Conservation (phyloP, 177 flowering plant genomes). For the Vitis hybrid region DNA sequence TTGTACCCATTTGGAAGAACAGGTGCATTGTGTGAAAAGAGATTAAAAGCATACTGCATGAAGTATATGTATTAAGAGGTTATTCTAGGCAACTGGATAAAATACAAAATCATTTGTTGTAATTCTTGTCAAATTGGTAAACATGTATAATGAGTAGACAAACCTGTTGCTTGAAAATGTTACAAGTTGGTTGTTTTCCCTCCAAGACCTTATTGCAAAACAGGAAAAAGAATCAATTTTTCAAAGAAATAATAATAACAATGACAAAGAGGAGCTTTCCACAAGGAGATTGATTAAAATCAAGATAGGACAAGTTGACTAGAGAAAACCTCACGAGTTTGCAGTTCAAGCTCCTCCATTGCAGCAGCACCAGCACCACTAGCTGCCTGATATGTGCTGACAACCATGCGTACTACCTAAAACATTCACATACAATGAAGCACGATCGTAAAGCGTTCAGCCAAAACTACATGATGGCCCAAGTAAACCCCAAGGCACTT, state of each 20-base stretch:
- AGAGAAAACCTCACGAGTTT: constrained; percentile 87
- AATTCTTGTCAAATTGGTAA: background rate
- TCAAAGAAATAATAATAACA: constrained; percentile 4
- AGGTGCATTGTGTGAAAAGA: constrained; percentile 96
- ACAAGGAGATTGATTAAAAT: background rate
- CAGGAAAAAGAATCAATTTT: background rate
- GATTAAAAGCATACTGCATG: constrained; percentile 96
- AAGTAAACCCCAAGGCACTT: no score
- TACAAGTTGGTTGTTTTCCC: constrained; percentile 90
- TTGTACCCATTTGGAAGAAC: constrained; percentile 89
- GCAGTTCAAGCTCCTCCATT: constrained; percentile 95
- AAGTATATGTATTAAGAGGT: constrained; percentile 3
- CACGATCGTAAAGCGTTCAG: background rate
- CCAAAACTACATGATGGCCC: no score
- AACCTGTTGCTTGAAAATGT: constrained; percentile 91
- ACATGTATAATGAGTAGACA: constrained; percentile 5
- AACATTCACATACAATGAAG: constrained; percentile 6
- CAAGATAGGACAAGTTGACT: constrained; percentile 5
- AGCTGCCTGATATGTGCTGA: constrained; percentile 98
- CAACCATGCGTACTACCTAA: constrained; percentile 94
- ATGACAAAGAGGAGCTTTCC: background rate
- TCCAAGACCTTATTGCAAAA: constrained; percentile 62
- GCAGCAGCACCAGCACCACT: constrained; percentile 99
- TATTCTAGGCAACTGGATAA: background rate
- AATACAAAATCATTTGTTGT: background rate